Conservation (phyloP, 2,329 filamentous ascomycete genomes). For the Aureobasidium sp. region DNA sequence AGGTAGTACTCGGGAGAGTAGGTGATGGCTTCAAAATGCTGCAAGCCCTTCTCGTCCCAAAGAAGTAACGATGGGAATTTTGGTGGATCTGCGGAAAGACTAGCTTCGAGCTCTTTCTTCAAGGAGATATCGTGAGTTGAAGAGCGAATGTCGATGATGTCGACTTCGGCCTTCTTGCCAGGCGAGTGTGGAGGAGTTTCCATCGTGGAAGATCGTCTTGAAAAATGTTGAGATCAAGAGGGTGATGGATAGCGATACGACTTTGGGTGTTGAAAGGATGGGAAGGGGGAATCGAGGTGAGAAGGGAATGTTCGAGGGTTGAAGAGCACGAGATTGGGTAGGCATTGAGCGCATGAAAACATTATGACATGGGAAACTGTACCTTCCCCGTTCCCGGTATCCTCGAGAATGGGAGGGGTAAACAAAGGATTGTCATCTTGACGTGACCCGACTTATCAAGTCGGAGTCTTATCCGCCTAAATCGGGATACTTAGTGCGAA, state of each 20-base stretch:
- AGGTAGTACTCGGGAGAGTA: slow-evolving; percentile 4
- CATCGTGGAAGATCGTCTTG: not conserved
- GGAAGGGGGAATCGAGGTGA: too few relatives aligned
- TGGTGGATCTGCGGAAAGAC: not conserved
- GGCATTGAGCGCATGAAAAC: not conserved
- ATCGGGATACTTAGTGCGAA: not conserved
- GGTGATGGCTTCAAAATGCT: not conserved
- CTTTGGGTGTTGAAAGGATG: too few relatives aligned
- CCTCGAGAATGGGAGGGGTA: not conserved
- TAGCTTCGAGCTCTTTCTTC: not conserved
- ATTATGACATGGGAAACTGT: not conserved
- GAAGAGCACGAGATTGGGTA: not conserved
- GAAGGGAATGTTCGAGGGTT: not conserved
- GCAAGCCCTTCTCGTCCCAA: slow-evolving; percentile 7
- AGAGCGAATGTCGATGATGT: slow-evolving; percentile 5
- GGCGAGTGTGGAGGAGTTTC: not conserved
- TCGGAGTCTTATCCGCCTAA: not conserved
- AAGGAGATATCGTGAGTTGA: not conserved
- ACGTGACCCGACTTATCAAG: not conserved
- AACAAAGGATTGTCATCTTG: slow-evolving; percentile 2
- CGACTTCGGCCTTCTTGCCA: not conserved
- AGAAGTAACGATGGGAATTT: not conserved
- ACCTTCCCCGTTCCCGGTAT: not conserved
- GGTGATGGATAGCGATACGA: not conserved
- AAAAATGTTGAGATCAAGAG: not conserved